A percentile compares a stretch with the other conserved stretches of the same genome.
These are phyloP conservation scores for Babesia divergens DNA, from an alignment of 169 alveolate species.

Conservation along the genomic window DNA sequence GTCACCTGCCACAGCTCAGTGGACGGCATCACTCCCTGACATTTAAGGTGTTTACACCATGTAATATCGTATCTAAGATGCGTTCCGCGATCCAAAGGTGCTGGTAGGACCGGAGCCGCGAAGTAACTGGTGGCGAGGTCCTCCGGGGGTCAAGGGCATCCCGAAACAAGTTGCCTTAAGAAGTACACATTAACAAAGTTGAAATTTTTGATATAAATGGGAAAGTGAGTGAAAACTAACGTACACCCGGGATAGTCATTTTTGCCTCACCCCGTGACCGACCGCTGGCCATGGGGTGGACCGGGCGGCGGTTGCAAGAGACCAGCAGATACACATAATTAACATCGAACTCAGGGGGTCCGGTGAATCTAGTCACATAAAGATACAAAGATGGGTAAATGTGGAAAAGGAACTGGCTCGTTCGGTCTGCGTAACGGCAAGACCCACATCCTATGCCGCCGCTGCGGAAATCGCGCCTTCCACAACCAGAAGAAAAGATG, in stretches of 20 bases:
- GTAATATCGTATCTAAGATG: background rate
- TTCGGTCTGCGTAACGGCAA: conserved; percentile 94
- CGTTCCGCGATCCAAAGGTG: too few relatives aligned
- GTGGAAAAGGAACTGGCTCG: conserved; percentile 96
- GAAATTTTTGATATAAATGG: too few relatives aligned
- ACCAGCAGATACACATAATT: background rate
- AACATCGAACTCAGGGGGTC: background rate
- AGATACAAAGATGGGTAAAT: conserved; percentile 82
- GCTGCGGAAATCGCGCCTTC: conserved; percentile 93
- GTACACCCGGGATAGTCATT: background rate
- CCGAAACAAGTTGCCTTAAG: too few relatives aligned
- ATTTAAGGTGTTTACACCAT: too few relatives aligned
- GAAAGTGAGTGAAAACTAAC: too few relatives aligned
- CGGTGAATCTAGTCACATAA: background rate
- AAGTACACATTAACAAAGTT: too few relatives aligned
- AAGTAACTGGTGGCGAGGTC: too few relatives aligned
- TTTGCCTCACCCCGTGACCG: conserved; percentile 8
- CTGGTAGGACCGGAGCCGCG: too few relatives aligned
- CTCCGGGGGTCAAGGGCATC: too few relatives aligned
- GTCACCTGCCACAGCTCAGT: too few relatives aligned
- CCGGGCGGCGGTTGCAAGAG: background rate
- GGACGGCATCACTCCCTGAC: too few relatives aligned
- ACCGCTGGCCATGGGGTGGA: conserved; percentile 41
- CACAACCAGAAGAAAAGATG: conserved; percentile 93
- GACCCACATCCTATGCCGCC: conserved; percentile 94